Evolutionary conservation across 306 rosid species (phyloP).

Genomic region (Vigna reflexopilosa): DNA sequence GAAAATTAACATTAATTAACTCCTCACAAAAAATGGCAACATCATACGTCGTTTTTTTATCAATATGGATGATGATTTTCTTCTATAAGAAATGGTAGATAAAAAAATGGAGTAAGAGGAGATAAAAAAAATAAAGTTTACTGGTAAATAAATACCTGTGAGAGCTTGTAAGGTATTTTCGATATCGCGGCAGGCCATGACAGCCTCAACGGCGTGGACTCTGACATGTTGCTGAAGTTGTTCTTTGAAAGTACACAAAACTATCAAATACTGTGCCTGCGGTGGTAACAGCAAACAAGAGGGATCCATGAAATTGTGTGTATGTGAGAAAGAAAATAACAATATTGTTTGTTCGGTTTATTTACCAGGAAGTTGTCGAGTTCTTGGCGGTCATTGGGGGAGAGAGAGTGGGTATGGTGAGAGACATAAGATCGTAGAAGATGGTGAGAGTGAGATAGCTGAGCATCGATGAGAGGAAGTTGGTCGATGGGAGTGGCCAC

Average conservation of each 20-base stretch:
- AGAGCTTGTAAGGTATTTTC: conserved; percentile 94
- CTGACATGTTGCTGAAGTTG: conserved; percentile 98
- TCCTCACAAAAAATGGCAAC: not conserved
- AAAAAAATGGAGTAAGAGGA: not conserved
- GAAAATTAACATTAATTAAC: not conserved
- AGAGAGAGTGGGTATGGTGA: conserved; percentile 63
- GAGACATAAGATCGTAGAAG: conserved; percentile 78
- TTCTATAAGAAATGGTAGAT: no score
- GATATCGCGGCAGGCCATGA: conserved; percentile 99
- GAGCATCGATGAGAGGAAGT: conserved; percentile 88
- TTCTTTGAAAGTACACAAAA: conserved; percentile 85
- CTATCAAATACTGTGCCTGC: conserved; percentile 88
- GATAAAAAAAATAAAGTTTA: not conserved
- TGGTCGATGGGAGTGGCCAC: conserved; percentile 98
- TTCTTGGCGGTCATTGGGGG: conserved; percentile 90
- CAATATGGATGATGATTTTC: not conserved
- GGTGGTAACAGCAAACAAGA: not conserved
- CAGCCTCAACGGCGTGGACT: conserved; percentile 99
- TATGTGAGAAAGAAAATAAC: not conserved
- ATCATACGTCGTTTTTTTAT: not conserved
- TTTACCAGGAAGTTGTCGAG: conserved; percentile 85
- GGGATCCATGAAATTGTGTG: conserved; percentile 2
- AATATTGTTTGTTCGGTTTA: not conserved
- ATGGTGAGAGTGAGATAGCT: conserved; percentile 88
- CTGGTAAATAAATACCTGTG: conserved; percentile 58